A percentile compares a stretch with the other conserved stretches of the same genome.
Evolutionary conservation across 768 basidiomycete genomes (phyloP).

Genomic region (Pholiota conissans): DNA sequence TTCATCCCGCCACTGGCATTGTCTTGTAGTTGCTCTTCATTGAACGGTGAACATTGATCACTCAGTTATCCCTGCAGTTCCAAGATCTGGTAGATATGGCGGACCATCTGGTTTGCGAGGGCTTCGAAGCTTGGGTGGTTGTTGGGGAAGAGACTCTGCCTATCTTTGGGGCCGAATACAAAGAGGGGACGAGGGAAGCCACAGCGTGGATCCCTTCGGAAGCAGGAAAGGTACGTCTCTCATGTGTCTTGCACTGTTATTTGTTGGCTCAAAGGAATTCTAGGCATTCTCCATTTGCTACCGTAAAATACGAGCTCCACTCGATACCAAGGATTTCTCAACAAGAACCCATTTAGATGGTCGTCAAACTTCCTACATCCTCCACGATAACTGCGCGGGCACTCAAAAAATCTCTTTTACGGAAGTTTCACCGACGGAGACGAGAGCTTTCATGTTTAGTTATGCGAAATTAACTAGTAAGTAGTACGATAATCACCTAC

Average conservation of each 20-base stretch:
- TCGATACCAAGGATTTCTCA: not conserved
- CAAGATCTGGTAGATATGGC: not conserved
- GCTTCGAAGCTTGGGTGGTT: constrained; percentile 1
- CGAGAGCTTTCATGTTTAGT: not conserved
- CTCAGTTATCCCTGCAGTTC: not conserved
- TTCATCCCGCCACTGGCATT: too few relatives aligned
- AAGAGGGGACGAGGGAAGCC: not conserved
- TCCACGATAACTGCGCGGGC: not conserved
- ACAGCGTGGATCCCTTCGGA: not conserved
- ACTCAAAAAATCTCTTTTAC: not conserved
- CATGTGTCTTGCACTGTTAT: not conserved
- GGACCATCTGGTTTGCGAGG: not conserved
- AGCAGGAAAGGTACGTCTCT: not conserved
- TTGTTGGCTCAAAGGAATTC: not conserved
- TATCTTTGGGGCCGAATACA: not conserved
- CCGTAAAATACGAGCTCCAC: not conserved
- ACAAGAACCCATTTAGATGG: not conserved
- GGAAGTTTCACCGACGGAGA: not conserved
- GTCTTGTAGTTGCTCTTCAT: too few relatives aligned
- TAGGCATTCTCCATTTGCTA: not conserved
- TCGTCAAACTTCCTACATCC: not conserved
- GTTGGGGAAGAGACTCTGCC: not conserved
- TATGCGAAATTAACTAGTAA: not conserved
- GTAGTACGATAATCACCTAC: not conserved
- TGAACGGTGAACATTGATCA: not conserved